Evolutionary conservation across 371 early-diverging fungal genomes (phyloP), one percentile per base, ranked within the genome.

Genomic region (Syncephalastrum racemosum): DNA sequence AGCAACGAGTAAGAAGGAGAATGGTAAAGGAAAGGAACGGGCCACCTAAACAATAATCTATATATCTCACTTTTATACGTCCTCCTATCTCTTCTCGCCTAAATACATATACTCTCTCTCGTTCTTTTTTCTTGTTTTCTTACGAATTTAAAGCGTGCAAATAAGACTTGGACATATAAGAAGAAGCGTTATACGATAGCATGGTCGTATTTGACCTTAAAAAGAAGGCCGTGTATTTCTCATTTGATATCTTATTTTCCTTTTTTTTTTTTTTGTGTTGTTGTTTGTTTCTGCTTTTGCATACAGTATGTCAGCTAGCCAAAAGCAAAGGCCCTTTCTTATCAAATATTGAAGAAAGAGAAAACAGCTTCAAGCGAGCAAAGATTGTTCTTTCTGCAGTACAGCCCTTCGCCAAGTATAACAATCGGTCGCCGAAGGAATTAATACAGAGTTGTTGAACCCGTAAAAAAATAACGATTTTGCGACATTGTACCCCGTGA

Each of bases 21-120:
- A 59, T 18, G 41, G 44, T 27, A 60, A 60, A 50, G 60, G 53
- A 25, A 60, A 60, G 39, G 60, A 50, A 16, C 41, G 50, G 13
- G 60, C 60, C 14, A 4, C 58, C 18, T 57, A 25, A 57, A 8
- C 3, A 53, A 44, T 41, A 45, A 19, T 45, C 16, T 45, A 45
- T 45, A 45, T 45, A 45, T 22, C 46, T 22, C 16, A 19, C 46
- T 45, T 45, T 45, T n/a, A n/a, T n/a, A n/a, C n/a, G n/a, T n/a
- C n/a, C n/a, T n/a, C n/a, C n/a, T n/a, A n/a, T n/a, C n/a, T n/a
- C n/a, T n/a, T n/a, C n/a, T n/a, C n/a, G n/a, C n/a, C n/a, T n/a
- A n/a, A n/a, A n/a, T n/a, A n/a, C n/a, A n/a, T n/a, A n/a, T n/a
- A n/a, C n/a, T n/a, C n/a, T n/a, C n/a, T n/a, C n/a, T n/a, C n/a